These are phyloP conservation scores for Dipteronia dyeriana DNA, from an alignment of 345 rosid genomes.

Conservation along the genomic window DNA sequence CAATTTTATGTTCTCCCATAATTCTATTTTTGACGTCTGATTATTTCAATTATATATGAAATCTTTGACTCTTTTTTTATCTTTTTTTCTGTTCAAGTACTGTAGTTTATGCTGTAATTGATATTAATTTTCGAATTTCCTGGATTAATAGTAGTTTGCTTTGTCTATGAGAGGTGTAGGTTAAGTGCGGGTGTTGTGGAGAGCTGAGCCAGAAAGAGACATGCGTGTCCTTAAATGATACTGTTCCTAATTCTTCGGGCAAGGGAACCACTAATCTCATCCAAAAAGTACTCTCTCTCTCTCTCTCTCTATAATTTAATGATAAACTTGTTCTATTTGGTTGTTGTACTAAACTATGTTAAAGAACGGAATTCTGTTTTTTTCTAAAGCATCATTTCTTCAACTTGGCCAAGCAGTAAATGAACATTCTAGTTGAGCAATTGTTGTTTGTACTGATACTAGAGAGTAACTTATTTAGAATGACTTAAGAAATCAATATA, in stretches of 20 bases:
- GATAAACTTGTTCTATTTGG: background rate
- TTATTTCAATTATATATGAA: background rate
- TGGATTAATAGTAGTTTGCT: background rate
- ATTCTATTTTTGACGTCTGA: background rate
- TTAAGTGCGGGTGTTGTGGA: conserved; percentile 81
- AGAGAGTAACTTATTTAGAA: background rate
- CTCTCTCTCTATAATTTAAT: background rate
- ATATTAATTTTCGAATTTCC: background rate
- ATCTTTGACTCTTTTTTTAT: background rate
- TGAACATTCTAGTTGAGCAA: background rate
- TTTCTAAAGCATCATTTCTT: background rate
- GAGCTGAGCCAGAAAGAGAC: conserved; percentile 85
- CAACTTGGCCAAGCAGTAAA: background rate
- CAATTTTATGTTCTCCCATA: background rate
- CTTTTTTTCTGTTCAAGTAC: background rate
- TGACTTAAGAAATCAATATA: background rate
- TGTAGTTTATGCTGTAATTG: background rate
- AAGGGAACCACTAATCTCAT: conserved; percentile 75
- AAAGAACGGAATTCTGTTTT: background rate
- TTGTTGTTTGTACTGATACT: background rate
- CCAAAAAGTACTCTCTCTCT: conserved; percentile 59
- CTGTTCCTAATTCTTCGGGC: conserved; percentile 49
- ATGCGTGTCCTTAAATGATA: conserved; percentile 66
- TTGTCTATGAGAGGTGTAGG: conserved; percentile 37
- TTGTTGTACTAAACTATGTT: background rate